Conservation (phyloP, 257 asterid species). For the Lithospermum erythrorhizon region DNA sequence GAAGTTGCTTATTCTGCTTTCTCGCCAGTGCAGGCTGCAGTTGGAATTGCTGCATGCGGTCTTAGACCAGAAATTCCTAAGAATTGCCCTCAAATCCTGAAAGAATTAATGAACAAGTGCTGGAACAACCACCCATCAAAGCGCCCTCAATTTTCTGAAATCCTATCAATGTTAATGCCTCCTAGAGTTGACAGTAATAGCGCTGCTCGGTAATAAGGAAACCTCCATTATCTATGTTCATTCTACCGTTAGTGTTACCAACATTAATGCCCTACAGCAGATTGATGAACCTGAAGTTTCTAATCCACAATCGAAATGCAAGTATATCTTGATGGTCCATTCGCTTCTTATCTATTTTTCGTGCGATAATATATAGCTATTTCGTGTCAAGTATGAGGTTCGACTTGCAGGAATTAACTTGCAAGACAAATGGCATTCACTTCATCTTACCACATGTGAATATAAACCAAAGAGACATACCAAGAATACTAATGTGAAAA, state of each 20-base stretch:
- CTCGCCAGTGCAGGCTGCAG: constrained; percentile 99
- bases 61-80: constrained; percentile 91
- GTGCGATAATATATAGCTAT: too few species aligned
- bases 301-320: not conserved
- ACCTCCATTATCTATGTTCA: not conserved
- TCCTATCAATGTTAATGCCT: constrained; percentile 38
- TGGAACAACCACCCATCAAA: constrained; percentile 84
- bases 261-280: not conserved
- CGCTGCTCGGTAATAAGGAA: constrained; percentile 29
- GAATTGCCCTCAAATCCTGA: constrained; percentile 65
- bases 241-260: too few species aligned
- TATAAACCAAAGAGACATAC: too few species aligned
- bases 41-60: constrained; percentile 98
- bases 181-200: constrained; percentile 25
- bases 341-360: too few species aligned
- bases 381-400: too few species aligned
- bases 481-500: not conserved
- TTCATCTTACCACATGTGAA: not conserved
- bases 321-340: not conserved
- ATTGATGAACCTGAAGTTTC: not conserved
- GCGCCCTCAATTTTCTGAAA: constrained; percentile 84
- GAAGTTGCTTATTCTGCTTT: constrained; percentile 86
- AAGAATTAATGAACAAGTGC: constrained; percentile 66
- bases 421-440: too few species aligned
- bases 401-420: too few species aligned